Evolutionary conservation across 2,329 filamentous ascomycete genomes (phyloP), one percentile per base, ranked within the genome.

Genomic region (Cercospora brassicicola): DNA sequence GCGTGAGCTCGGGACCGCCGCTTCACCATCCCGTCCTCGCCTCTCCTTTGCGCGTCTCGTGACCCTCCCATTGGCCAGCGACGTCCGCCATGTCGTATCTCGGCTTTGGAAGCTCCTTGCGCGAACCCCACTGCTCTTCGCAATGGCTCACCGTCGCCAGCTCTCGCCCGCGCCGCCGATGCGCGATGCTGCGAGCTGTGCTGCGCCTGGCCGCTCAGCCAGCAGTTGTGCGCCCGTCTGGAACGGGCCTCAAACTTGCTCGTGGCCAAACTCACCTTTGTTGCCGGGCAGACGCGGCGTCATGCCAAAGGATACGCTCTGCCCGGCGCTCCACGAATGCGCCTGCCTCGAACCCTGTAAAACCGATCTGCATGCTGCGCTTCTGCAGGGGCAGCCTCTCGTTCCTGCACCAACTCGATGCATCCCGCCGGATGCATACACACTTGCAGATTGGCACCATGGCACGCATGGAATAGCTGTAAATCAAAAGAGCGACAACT

Each of bases 1-100:
- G 62, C 30, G n/a, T 33, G 45, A 64, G 39, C 31, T 48, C 64
- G 64, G 64, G 57, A 20, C 42, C 63, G 33, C 42, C 63, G 63
- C 64, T 61, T 66, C 57, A 61, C 18, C 64, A 66, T 57, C 64
- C 64, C 51, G 62, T 42, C 56, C 33, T 51, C 30, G 53, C 53
- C 20, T 42, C 18, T 26, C 45, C 28, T 36, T 55, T 55, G 48
- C 30, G 53, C 57, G 39, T 57, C 33, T 51, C 63, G 63, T 30
- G 55, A 26, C 26, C 56, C 33, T 11, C 30, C 42, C 30, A 66
- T 66, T 66, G 64, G 64, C 57, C 33, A 23, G 63, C 57, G 9
- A 36, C 8, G 9, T 20, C 26, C 23, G 15, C 28, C 42, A 3
- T 23, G 31, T 60, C 57, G 57, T 39, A 60, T 60, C 57, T 60